Evolutionary conservation across 2,329 filamentous ascomycete genomes (phyloP).

Genomic region (Stachybotrys elegans): DNA sequence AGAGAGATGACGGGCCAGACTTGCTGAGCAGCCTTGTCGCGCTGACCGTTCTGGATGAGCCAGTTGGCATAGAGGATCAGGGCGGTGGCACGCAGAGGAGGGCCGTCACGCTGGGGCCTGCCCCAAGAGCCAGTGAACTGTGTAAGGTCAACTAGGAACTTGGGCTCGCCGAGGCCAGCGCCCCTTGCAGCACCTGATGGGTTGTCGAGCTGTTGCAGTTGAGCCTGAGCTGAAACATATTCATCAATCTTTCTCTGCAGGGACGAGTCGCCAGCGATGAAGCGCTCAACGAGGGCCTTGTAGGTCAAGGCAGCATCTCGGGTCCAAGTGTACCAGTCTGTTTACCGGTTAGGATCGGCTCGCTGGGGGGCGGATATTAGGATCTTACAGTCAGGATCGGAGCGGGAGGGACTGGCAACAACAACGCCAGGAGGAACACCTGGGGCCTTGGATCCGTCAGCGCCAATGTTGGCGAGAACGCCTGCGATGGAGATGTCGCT

Average conservation of each 20-base stretch:
- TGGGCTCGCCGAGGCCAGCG: conserved; percentile 61
- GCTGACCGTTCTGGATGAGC: conserved; percentile 58
- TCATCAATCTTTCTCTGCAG: conserved; percentile 58
- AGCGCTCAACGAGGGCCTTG: conserved; percentile 62
- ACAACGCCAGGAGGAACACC: conserved; percentile 46
- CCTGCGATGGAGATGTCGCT: conserved; percentile 12
- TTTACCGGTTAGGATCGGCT: conserved; percentile 28
- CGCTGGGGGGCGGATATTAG: background rate
- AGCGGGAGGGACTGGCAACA: conserved; percentile 47
- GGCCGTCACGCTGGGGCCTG: conserved; percentile 72
- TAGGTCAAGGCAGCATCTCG: conserved; percentile 67
- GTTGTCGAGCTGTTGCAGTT: conserved; percentile 60
- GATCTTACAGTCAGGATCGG: conserved; percentile 46
- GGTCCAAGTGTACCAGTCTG: conserved; percentile 76
- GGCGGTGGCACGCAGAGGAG: conserved; percentile 68
- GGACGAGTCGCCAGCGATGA: conserved; percentile 50
- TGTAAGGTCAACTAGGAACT: conserved; percentile 60
- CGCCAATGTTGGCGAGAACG: conserved; percentile 44
- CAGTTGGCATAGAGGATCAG: conserved; percentile 66
- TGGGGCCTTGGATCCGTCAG: conserved; percentile 40
- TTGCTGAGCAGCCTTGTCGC: conserved; percentile 43
- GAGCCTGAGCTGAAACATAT: conserved; percentile 62
- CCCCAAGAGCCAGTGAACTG: conserved; percentile 65
- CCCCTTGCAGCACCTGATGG: conserved; percentile 55
- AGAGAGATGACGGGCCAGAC: conserved; percentile 70